Evolutionary conservation across 73 alveolate species (phyloP).

Genomic region (Paraurostyla sp.): DNA sequence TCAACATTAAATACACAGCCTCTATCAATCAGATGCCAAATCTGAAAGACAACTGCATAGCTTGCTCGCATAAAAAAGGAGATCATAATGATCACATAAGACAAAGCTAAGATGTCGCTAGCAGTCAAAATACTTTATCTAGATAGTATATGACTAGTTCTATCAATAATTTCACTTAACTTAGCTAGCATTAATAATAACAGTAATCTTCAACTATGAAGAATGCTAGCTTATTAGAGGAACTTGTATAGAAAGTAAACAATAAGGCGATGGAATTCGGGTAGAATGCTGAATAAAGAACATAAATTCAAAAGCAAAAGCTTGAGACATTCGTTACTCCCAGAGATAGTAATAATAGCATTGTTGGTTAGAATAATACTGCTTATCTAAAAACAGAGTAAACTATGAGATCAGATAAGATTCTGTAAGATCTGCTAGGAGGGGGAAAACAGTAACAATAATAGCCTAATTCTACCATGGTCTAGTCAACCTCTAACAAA

Average conservation of each 20-base stretch:
- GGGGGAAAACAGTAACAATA: background rate
- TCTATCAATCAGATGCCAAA: background rate
- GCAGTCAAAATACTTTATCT: no score
- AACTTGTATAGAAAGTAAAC: constrained; percentile 16
- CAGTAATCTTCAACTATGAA: background rate
- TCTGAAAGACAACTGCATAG: constrained; percentile 9
- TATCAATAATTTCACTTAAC: background rate
- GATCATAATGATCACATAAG: no score
- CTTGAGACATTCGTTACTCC: constrained; percentile 29
- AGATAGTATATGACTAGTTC: background rate
- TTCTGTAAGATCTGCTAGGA: constrained; percentile 1
- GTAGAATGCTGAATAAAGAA: background rate
- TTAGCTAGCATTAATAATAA: background rate
- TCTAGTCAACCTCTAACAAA: background rate
- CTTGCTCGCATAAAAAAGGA: background rate
- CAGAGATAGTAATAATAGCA: background rate
- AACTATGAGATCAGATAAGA: constrained; percentile 45
- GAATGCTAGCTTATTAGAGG: constrained; percentile 16
- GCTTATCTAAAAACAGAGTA: background rate
- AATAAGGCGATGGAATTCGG: constrained; percentile 25
- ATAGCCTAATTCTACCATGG: background rate
- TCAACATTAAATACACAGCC: background rate
- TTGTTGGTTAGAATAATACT: no score
- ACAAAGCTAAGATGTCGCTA: no score
- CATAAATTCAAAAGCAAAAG: background rate